Percentiles rank a stretch among this genome's conserved stretches.
Conservation (phyloP, 176 grass and related monocot genomes). For the Carex myosuroides region DNA sequence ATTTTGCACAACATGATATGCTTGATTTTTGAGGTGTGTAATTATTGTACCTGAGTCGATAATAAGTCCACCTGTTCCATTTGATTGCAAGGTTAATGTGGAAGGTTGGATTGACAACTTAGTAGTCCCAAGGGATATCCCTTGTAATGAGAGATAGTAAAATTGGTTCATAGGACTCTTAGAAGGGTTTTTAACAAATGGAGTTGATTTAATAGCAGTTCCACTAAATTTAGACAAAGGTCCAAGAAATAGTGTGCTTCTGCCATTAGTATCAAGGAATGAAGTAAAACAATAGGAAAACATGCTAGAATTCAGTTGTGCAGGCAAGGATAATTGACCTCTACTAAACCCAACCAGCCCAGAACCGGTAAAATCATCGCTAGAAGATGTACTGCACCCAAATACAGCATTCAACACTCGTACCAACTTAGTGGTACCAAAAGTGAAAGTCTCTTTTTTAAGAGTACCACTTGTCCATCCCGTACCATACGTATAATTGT, state of each 20-base stretch:
- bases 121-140: conserved; percentile 44
- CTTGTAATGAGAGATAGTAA: conserved; percentile 59
- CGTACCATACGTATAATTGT: conserved; percentile 53
- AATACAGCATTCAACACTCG: conserved; percentile 28
- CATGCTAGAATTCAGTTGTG: conserved; percentile 48
- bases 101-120: conserved; percentile 15
- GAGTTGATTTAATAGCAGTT: conserved; percentile 23
- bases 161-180: conserved; percentile 29
- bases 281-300: conserved; percentile 73
- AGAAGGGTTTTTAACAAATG: conserved; percentile 43
- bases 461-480: conserved; percentile 59
- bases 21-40: conserved; percentile 27
- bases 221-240: conserved; percentile 22
- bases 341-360: conserved; percentile 47
- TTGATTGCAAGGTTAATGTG: conserved; percentile 24
- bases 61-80: conserved; percentile 52
- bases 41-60: conserved; percentile 62
- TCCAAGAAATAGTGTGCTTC: conserved; percentile 43
- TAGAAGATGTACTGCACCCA: conserved; percentile 49
- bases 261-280: conserved; percentile 38
- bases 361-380: conserved; percentile 28
- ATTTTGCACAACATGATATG: conserved; percentile 27
- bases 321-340: conserved; percentile 45
- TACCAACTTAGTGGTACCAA: conserved; percentile 21
- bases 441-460: conserved; percentile 53